These are phyloP conservation scores for Styphnolobium japonicum DNA, from an alignment of 306 rosid genomes.

Conservation along the genomic window DNA sequence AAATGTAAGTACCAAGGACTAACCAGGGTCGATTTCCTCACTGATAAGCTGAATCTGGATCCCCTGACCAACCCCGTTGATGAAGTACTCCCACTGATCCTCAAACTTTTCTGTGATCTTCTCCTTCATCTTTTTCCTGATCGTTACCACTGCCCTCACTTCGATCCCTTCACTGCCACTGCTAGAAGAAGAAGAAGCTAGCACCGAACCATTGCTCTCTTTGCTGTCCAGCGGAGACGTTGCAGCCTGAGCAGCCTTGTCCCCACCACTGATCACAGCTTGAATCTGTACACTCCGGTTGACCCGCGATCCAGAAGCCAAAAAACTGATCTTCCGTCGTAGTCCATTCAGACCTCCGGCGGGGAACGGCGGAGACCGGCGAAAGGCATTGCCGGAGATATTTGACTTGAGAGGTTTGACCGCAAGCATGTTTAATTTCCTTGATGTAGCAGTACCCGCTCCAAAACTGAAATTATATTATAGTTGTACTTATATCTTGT, in stretches of 20 bases:
- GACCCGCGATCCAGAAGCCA: not conserved
- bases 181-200: slow-evolving; percentile 13
- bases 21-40: slow-evolving; percentile 71
- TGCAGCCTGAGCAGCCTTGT: slow-evolving; percentile 35
- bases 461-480: too few relatives aligned
- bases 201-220: slow-evolving; percentile 29
- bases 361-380: slow-evolving; percentile 22
- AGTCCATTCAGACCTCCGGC: not conserved
- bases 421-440: slow-evolving; percentile 48
- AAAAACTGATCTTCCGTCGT: not conserved
- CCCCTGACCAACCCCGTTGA: slow-evolving; percentile 84
- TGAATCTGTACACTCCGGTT: slow-evolving; percentile 29
- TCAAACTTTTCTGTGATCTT: slow-evolving; percentile 55
- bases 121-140: slow-evolving; percentile 83
- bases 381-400: slow-evolving; percentile 12
- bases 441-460: too few relatives aligned
- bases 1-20: too few relatives aligned
- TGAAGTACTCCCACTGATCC: slow-evolving; percentile 70
- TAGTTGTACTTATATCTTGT: too few relatives aligned
- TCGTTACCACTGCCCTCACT: slow-evolving; percentile 61
- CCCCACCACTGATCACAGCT: slow-evolving; percentile 57
- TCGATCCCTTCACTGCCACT: slow-evolving; percentile 30
- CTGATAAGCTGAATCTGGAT: slow-evolving; percentile 80
- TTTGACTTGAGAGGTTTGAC: slow-evolving; percentile 37
- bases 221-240: slow-evolving; percentile 34